Percentiles rank a stretch among this genome's conserved stretches.
Conservation (phyloP, 2,329 filamentous ascomycete species). For the Diplodia seriata region DNA sequence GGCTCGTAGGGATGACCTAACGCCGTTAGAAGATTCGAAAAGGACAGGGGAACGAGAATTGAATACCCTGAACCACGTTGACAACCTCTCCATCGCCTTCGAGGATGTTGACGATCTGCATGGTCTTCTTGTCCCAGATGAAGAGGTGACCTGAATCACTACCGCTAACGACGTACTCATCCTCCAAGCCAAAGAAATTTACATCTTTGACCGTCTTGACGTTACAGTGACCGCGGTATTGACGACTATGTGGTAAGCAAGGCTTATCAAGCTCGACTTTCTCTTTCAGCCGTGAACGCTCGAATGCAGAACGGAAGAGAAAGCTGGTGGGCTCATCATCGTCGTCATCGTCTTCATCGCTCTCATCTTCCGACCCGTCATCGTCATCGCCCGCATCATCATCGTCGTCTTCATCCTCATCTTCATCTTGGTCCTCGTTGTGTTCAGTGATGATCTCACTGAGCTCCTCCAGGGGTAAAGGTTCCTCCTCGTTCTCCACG, state of each 20-base stretch:
- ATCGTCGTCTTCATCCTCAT: conserved; percentile 43
- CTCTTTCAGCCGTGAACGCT: conserved; percentile 55
- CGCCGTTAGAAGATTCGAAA: neutral
- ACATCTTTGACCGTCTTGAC: conserved; percentile 73
- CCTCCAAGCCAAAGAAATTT: conserved; percentile 70
- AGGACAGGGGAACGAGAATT: neutral
- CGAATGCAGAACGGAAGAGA: conserved; percentile 58
- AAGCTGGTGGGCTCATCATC: conserved; percentile 45
- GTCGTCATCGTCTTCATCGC: conserved; percentile 43
- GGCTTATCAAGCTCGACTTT: conserved; percentile 62
- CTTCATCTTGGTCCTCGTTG: conserved; percentile 42
- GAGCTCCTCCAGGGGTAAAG: conserved; percentile 34
- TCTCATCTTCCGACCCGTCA: conserved; percentile 41
- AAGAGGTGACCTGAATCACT: conserved; percentile 72
- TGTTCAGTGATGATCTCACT: conserved; percentile 35
- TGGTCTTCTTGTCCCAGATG: conserved; percentile 71
- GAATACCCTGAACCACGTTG: conserved; percentile 68
- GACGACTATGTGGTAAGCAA: conserved; percentile 62
- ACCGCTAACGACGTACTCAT: conserved; percentile 72
- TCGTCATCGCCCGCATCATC: conserved; percentile 41
- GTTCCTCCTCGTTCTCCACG: conserved; percentile 36
- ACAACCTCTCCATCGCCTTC: conserved; percentile 73
- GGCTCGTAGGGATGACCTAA: conserved; percentile 71
- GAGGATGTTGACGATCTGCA: conserved; percentile 67
- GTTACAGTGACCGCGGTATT: conserved; percentile 71